Percentiles rank a stretch among this genome's conserved stretches.
phyloP scores from a whole-genome alignment of 2,329 filamentous ascomycete species.

The Trichoderma koningii region DNA sequence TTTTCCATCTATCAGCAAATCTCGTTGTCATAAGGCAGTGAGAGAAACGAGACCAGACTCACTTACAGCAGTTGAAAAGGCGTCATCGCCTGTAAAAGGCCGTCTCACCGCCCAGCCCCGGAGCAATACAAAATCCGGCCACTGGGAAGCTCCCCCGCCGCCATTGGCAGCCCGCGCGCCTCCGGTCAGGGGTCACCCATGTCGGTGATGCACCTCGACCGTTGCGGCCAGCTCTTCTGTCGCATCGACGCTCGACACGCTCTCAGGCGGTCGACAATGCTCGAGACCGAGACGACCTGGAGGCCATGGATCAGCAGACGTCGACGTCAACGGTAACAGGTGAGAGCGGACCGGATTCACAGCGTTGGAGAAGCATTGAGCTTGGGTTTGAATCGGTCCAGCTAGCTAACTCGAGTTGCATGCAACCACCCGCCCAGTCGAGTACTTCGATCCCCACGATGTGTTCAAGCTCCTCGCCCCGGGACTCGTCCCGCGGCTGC shows the following conservation, averaged over 20 bases:
- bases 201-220: conserved; percentile 20
- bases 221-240: conserved; percentile 22
- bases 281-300: conserved; percentile 34
- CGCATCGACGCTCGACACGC: conserved; percentile 21
- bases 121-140: conserved; percentile 35
- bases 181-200: conserved; percentile 23
- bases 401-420: conserved; percentile 5
- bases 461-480: conserved; percentile 81
- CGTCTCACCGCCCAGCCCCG: conserved; percentile 28
- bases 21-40: no score
- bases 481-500: conserved; percentile 75
- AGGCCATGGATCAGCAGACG: conserved; percentile 64
- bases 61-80: neutral
- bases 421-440: conserved; percentile 59
- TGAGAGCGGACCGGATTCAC: conserved; percentile 39
- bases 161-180: conserved; percentile 3
- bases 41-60: neutral
- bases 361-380: no score
- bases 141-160: conserved; percentile 12
- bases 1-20: no score
- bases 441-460: conserved; percentile 92
- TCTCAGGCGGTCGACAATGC: conserved; percentile 35
- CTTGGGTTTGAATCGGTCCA: neutral
- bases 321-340: conserved; percentile 78
- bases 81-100: neutral